Percentiles rank a stretch among this genome's conserved stretches.
phyloP scores from a whole-genome alignment of 2,329 filamentous ascomycete species.

The Clarireedia homoeocarpa region DNA sequence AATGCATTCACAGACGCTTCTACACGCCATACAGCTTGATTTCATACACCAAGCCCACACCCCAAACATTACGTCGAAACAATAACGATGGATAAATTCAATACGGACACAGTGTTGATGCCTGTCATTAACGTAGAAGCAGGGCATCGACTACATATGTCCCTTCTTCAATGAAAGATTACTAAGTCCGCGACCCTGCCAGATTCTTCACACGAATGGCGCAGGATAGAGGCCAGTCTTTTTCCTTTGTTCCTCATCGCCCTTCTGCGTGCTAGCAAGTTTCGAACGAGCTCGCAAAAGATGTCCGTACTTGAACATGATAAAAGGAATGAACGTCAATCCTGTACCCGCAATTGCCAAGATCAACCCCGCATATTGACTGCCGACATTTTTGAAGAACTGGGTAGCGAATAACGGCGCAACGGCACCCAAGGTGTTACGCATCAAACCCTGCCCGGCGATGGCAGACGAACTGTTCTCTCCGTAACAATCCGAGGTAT shows the following conservation, averaged over 20 bases:
- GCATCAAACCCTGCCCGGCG: conserved; percentile 7
- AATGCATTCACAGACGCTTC: background rate
- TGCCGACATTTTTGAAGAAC: conserved; percentile 8
- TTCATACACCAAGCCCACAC: too few species aligned
- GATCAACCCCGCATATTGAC: conserved; percentile 7
- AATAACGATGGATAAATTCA: too few species aligned
- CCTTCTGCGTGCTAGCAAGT: conserved; percentile 34
- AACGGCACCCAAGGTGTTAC: conserved; percentile 7
- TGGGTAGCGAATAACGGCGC: conserved; percentile 8
- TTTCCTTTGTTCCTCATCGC: background rate
- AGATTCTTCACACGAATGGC: background rate
- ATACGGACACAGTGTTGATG: too few species aligned
- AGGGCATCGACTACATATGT: too few species aligned
- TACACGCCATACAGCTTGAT: too few species aligned
- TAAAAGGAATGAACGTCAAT: conserved; percentile 4
- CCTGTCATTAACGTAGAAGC: too few species aligned
- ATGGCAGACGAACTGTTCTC: conserved; percentile 7
- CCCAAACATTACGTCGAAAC: too few species aligned
- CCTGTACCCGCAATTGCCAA: conserved; percentile 2
- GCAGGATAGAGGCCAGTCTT: background rate
- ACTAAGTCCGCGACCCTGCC: background rate
- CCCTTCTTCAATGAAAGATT: background rate
- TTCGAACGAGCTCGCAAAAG: conserved; percentile 35
- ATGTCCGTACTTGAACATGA: conserved; percentile 9
- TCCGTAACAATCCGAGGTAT: conserved; percentile 8